Base-by-base conservation (phyloP, 2,329 filamentous ascomycete genomes). In the Saccharata proteae region DNA sequence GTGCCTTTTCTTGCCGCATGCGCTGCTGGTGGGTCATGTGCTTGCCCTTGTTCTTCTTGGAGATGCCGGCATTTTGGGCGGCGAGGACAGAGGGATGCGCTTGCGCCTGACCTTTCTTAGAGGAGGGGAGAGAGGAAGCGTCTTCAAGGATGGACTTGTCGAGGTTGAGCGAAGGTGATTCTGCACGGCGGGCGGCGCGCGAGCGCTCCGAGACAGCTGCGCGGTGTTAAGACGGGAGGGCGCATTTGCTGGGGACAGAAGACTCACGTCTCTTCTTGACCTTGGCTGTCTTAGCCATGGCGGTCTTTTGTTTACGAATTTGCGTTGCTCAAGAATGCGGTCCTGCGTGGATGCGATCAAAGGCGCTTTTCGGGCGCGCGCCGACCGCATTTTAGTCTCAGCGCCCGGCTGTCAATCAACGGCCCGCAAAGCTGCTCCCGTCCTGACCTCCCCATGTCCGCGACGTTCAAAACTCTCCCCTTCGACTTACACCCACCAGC, bases 131-230 rank as follows among this genome's bases (percentile, higher is more conserved):
- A 5, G 52, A 48, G 32, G 47, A 44, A 9, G 45, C 55, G 21
- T 71, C 59, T n/a, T 16, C 22, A 24, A 35, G 27, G 49, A 78
- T 79, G 5, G 76, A 79, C 57, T 80, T 80, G 64, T 82, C 77
- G 25, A 71, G 70, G 56, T 80, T 60, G 54, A 82, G 75, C 45
- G 74, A 65, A 16, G 79, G 77, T 4, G 77, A 80, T 11, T 73
- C 72, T 27, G 75, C 80, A 41, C 81, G 74, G 48, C 80, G 72
- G 23, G 79, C 78, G 36, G 78, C 79, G 41, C 81, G 77, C 32
- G 81, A 86, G 60, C 77, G 79, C 36, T 74, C 55, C 4, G 79
- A 81, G 22, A 65, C 63, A 33, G 61, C 75, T 80, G 48, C 5
- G 12, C 10, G 13, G 12, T 15, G 13, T 18, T 12, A 38, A 16